These are phyloP conservation scores for Knufia petricola DNA, from an alignment of 2,329 filamentous ascomycete species.

Conservation along the genomic window DNA sequence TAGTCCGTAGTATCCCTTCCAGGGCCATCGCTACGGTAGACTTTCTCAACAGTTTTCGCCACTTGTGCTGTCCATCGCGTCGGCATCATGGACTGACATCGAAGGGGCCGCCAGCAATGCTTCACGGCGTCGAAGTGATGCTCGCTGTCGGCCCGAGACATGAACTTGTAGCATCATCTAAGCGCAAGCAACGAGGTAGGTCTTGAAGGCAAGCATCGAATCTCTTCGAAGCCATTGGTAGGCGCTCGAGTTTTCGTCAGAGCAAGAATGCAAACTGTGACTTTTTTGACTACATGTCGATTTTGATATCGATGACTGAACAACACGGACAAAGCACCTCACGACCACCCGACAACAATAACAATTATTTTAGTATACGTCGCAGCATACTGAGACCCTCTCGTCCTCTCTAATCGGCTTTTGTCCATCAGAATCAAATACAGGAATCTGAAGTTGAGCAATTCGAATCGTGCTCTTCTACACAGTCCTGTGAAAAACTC, in stretches of 20 bases:
- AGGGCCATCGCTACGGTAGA: neutral
- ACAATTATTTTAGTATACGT: too few species aligned
- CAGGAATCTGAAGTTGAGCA: too few species aligned
- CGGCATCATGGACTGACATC: neutral
- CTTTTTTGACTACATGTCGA: neutral
- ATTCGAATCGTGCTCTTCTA: too few species aligned
- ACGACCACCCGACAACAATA: too few species aligned
- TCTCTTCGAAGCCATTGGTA: constrained; percentile 12
- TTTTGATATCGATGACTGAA: neutral
- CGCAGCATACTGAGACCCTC: too few species aligned
- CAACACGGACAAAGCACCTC: neutral
- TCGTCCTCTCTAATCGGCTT: too few species aligned
- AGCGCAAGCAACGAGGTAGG: neutral
- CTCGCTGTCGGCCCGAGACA: too few species aligned
- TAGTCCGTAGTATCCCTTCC: neutral
- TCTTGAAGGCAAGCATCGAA: constrained; percentile 10
- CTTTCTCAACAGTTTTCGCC: neutral
- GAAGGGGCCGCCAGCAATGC: neutral
- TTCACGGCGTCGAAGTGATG: neutral
- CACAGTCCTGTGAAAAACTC: too few species aligned
- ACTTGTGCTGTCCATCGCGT: neutral
- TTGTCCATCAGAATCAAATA: too few species aligned
- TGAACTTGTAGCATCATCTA: too few species aligned
- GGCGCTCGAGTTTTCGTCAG: constrained; percentile 13
- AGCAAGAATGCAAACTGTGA: constrained; percentile 8